Base-by-base conservation (phyloP, 2,329 filamentous ascomycete species). In the Epichloe bromicola region DNA sequence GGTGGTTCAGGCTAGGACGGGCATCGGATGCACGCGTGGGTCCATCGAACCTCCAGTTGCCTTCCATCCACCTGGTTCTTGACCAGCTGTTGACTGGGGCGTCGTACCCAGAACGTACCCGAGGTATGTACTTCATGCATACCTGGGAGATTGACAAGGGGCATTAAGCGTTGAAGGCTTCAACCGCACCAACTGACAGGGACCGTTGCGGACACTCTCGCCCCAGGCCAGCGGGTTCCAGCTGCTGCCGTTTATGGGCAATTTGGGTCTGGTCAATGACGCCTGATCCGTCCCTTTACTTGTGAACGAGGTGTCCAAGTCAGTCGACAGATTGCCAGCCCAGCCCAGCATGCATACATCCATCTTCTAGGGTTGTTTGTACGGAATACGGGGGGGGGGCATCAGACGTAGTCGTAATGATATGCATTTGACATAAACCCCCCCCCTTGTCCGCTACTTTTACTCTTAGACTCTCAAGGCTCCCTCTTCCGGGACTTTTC, bases 151-250 rank as follows among this genome's bases (percentile, higher is more conserved):
- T 40, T 20, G 46, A 49, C 47, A 42, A 43, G 51, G 51, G 50
- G 39, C 38, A 42, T 42, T 44, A 47, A 33, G 40, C 45, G 23
- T 39, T n/a, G 19, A 37, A 45, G 26, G 51, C 46, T 43, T 49
- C 41, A 49, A 33, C 46, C 51, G 42, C 46, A 39, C 51, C 47
- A 43, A 43, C 42, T 52, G 19, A 48, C 51, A 49, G 37, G 46
- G 46, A 36, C 34, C 19, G 30, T 23, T 39, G 37, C 50, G 15
- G 33, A 40, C 41, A 5, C 10, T 20, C 33, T 39, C 33, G 39
- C 45, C 43, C 30, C 26, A 47, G 49, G 17, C 37, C 15, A 23
- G 10, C 46, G 38, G 45, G 36, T 48, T 45, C 46, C 39, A 51
- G 19, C 48, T 38, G 11, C 44, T 39, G 45, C 19, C 39, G 40